Evolutionary conservation across 169 alveolate genomes (phyloP).

Genomic region (Plasmodium chabaudi): DNA sequence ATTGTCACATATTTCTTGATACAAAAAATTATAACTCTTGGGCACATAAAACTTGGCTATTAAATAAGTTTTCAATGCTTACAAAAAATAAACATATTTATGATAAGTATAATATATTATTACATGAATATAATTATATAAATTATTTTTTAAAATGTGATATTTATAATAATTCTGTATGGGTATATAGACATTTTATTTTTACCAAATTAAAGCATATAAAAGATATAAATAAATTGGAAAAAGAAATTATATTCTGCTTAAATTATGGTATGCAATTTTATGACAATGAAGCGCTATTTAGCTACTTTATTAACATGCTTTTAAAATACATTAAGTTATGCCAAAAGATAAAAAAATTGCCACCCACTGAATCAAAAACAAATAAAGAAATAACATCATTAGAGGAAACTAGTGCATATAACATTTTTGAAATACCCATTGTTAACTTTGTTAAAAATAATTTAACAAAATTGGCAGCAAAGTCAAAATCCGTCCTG

Average conservation of each 20-base stretch:
- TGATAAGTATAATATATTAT: conserved; percentile 42
- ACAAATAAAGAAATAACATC: neutral
- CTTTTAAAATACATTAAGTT: conserved; percentile 37
- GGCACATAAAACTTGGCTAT: conserved; percentile 76
- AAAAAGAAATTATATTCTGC: conserved; percentile 58
- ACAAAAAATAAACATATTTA: conserved; percentile 28
- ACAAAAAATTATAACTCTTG: conserved; percentile 74
- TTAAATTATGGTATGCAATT: conserved; percentile 50
- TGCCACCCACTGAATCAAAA: neutral
- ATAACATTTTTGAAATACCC: conserved; percentile 54
- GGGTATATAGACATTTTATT: conserved; percentile 75
- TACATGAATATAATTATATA: conserved; percentile 42
- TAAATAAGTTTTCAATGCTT: conserved; percentile 36
- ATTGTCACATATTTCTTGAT: conserved; percentile 71
- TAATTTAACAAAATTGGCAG: conserved; percentile 7
- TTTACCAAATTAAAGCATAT: conserved; percentile 47
- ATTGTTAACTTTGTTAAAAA: conserved; percentile 27
- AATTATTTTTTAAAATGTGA: conserved; percentile 67
- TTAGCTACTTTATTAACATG: conserved; percentile 52
- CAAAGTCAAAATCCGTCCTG: conserved; percentile 41
- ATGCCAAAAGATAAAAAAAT: conserved; percentile 10
- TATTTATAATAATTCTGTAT: conserved; percentile 70
- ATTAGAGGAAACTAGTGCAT: neutral
- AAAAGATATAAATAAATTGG: conserved; percentile 8
- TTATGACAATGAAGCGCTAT: conserved; percentile 58